A percentile compares a stretch with the other conserved stretches of the same genome.
Conservation (phyloP, 2,329 filamentous ascomycete genomes). For the Xylaria hypoxylon region DNA sequence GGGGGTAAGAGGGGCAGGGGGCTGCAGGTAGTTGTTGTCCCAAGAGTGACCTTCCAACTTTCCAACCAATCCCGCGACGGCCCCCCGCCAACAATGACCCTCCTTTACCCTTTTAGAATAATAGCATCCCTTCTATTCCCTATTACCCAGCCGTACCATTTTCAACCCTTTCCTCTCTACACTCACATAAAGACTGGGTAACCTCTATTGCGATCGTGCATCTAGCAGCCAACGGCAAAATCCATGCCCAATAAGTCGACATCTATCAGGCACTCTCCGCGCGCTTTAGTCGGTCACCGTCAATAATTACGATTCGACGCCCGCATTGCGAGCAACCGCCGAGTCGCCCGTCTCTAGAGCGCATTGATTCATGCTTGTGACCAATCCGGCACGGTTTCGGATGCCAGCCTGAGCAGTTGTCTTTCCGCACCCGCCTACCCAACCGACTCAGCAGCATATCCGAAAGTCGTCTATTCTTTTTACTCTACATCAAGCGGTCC, state of each 20-base stretch:
- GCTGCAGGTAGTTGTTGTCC: slow-evolving; percentile 27
- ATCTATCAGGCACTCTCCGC: slow-evolving; percentile 19
- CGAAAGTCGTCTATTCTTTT: slow-evolving; percentile 17
- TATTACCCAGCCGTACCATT: slow-evolving; percentile 35
- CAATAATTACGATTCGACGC: slow-evolving; percentile 20
- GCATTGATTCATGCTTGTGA: slow-evolving; percentile 22
- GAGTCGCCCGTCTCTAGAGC: slow-evolving; percentile 21
- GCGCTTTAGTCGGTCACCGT: slow-evolving; percentile 18
- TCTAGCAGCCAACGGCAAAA: slow-evolving; percentile 18
- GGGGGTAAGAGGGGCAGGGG: slow-evolving; percentile 31
- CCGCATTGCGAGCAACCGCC: slow-evolving; percentile 22
- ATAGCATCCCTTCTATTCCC: slow-evolving; percentile 39
- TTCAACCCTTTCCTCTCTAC: slow-evolving; percentile 29
- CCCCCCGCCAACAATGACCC: slow-evolving; percentile 36
- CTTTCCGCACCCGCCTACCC: slow-evolving; percentile 34
- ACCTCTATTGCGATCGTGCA: slow-evolving; percentile 25
- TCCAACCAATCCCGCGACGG: slow-evolving; percentile 37
- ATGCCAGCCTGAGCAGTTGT: slow-evolving; percentile 43
- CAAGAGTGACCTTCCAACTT: slow-evolving; percentile 25
- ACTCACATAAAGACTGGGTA: slow-evolving; percentile 25
- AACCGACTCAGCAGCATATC: slow-evolving; percentile 35
- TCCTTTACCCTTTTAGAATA: slow-evolving; percentile 39
- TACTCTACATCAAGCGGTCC: slow-evolving; percentile 16
- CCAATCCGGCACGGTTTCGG: slow-evolving; percentile 43
- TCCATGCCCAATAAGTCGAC: slow-evolving; percentile 30